Evolutionary conservation across 495 filamentous ascomycete genomes (phyloP).

Genomic region (Clohesyomyces aquaticus): DNA sequence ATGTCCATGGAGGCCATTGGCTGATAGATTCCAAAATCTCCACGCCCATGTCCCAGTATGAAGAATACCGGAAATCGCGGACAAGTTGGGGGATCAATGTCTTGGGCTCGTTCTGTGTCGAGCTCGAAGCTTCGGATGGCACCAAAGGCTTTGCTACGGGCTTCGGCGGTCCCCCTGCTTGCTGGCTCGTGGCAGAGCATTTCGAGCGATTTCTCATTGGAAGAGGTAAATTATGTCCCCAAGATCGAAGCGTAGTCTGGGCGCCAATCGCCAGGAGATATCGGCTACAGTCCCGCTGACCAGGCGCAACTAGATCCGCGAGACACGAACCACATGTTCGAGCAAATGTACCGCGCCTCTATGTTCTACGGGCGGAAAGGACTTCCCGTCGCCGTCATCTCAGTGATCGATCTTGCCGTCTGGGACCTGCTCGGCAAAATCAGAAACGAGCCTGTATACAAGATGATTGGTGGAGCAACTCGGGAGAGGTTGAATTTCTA

Average conservation of each 20-base stretch:
- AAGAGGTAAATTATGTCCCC: too few species aligned
- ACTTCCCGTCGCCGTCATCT: constrained; percentile 85
- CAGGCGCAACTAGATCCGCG: constrained; percentile 80
- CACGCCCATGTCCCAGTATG: constrained; percentile 86
- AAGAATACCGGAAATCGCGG: constrained; percentile 80
- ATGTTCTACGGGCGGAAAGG: constrained; percentile 97
- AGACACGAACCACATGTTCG: constrained; percentile 84
- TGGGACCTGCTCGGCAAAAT: constrained; percentile 93
- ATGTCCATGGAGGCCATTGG: constrained; percentile 92
- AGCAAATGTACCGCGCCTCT: constrained; percentile 92
- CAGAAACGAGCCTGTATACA: constrained; percentile 89
- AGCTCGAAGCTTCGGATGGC: constrained; percentile 85
- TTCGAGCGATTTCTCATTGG: constrained; percentile 90
- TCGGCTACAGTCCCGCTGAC: too few species aligned
- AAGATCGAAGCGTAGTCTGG: too few species aligned
- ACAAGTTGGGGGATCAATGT: constrained; percentile 97
- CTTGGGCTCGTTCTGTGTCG: constrained; percentile 89
- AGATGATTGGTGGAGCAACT: constrained; percentile 86
- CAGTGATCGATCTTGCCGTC: constrained; percentile 86
- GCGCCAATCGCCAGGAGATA: too few species aligned
- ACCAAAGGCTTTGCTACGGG: constrained; percentile 91
- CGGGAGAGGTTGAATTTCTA: constrained; percentile 83
- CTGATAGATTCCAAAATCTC: constrained; percentile 88
- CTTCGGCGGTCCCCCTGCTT: constrained; percentile 89
- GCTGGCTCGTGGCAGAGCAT: constrained; percentile 89